phyloP scores from a whole-genome alignment of 768 basidiomycete genomes.

The Kwoniella bestiolae region DNA sequence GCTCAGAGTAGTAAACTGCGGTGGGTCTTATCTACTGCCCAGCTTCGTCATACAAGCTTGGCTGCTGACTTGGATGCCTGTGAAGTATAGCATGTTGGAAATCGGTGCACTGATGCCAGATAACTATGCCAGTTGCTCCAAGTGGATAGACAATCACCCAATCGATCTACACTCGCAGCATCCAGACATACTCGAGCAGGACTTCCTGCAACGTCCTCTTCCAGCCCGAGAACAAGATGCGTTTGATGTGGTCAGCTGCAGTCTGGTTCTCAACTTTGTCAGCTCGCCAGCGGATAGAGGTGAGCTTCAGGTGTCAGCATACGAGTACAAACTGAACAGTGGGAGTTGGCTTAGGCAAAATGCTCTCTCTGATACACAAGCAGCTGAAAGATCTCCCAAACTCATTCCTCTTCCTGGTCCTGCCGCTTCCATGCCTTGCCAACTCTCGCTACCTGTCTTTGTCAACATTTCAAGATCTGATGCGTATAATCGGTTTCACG shows the following conservation, averaged over 20 bases:
- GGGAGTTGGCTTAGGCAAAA: constrained; percentile 30
- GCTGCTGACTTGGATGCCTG: background rate
- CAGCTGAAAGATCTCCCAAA: constrained; percentile 29
- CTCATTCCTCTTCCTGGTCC: constrained; percentile 57
- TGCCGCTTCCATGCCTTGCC: constrained; percentile 79
- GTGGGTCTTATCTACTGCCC: background rate
- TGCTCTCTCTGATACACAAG: constrained; percentile 45
- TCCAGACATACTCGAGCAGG: constrained; percentile 79
- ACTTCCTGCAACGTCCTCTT: constrained; percentile 69
- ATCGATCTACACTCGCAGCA: constrained; percentile 86
- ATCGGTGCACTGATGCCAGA: constrained; percentile 85
- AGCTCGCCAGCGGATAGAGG: constrained; percentile 76
- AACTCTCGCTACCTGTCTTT: constrained; percentile 83
- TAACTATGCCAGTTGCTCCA: constrained; percentile 69
- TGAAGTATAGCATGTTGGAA: constrained; percentile 71
- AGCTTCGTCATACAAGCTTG: background rate
- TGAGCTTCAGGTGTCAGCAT: constrained; percentile 54
- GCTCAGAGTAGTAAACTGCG: background rate
- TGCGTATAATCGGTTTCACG: constrained; percentile 66
- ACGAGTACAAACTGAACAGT: background rate
- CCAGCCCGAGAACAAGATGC: constrained; percentile 62
- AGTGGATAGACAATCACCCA: constrained; percentile 75
- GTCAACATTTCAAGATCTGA: constrained; percentile 61
- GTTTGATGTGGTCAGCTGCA: constrained; percentile 84
- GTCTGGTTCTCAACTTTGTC: constrained; percentile 88